Evolutionary conservation across 371 early-diverging fungal species (phyloP), one percentile per base, ranked within the genome.

Genomic region (Amoeboaphelidium protococcarum): DNA sequence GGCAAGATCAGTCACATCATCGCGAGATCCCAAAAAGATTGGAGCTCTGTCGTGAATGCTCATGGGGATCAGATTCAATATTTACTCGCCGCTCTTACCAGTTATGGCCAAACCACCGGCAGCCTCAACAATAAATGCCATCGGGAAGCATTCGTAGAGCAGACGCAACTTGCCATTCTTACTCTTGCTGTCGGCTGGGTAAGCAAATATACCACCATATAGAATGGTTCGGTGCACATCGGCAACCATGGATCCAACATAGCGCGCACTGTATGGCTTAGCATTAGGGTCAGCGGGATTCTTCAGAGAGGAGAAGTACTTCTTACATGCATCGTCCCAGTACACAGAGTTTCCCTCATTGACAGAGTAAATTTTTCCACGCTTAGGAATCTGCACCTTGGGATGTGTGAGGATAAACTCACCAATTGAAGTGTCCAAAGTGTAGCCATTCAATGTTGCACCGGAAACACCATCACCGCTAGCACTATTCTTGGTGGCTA

Each of bases 181-280:
- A 45, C 82, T 81, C 61, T 85, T 85, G 50, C 69, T 66, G 56
- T 85, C 86, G 51, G 77, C 74, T 27, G 16, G 83, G 57, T 70
- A 70, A 58, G 65, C 52, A 55, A 70, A 70, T 25, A 70, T 52
- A n/a, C 69, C 66, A 43, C 85, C 95, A 53, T 94, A 94, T 31
- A 94, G 68, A 42, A 95, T 63, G 19, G 95, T 95, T 54, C 95
- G 76, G 71, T 92, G 95, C 25, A 95, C 87, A 68, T 95, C 95
- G 49, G 92, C 90, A 21, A 95, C 95, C 95, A 95, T 92, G 47
- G 85, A 84, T 13, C 95, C 95, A 41, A 91, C 86, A 64, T 95
- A 95, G 58, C 95, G 78, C 21, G 91, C 85, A 20, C 82, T 78
- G 67, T 91, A 95, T 13, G 89, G 86, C 47, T 78, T 72, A 54